phyloP scores from a whole-genome alignment of 1,139 yeast species.

The Yamadazyma songkhlaensis region DNA sequence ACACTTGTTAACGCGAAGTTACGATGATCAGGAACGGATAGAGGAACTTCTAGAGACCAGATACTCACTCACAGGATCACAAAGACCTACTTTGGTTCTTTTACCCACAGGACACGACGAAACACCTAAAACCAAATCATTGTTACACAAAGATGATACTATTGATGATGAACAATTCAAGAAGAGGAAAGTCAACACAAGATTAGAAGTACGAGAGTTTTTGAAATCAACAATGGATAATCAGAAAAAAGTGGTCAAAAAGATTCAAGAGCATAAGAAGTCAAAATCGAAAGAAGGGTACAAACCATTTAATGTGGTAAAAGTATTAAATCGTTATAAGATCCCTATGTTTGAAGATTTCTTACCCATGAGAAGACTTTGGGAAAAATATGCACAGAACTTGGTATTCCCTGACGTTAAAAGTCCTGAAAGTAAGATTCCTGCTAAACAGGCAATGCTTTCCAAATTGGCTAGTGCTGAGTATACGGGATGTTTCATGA shows the following conservation, averaged over 20 bases:
- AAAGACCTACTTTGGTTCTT: slow-evolving; percentile 52
- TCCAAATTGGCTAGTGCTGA: slow-evolving; percentile 76
- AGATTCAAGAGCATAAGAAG: slow-evolving; percentile 27
- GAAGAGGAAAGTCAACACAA: slow-evolving; percentile 29
- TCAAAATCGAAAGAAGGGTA: slow-evolving; percentile 4
- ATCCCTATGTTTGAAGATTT: slow-evolving; percentile 57
- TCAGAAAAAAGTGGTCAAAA: slow-evolving; percentile 37
- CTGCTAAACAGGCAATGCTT: slow-evolving; percentile 33
- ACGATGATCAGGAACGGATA: slow-evolving; percentile 38
- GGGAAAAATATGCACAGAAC: slow-evolving; percentile 61
- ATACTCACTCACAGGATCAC: slow-evolving; percentile 56
- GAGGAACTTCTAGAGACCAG: slow-evolving; percentile 51
- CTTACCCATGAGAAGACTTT: slow-evolving; percentile 48
- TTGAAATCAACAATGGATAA: slow-evolving; percentile 32
- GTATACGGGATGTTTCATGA: slow-evolving; percentile 70
- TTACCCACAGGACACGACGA: slow-evolving; percentile 33
- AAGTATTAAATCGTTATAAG: slow-evolving; percentile 29
- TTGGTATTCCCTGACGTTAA: slow-evolving; percentile 39
- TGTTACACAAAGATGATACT: slow-evolving; percentile 16
- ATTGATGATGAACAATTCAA: slow-evolving; percentile 12
- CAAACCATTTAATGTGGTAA: slow-evolving; percentile 25
- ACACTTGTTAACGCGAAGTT: slow-evolving; percentile 50
- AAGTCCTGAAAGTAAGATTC: slow-evolving; percentile 15
- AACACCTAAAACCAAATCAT: slow-evolving; percentile 17
- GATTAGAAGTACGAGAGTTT: slow-evolving; percentile 45